Percentiles rank a stretch among this genome's conserved stretches.
phyloP scores from a whole-genome alignment of 441 rosid species.

The Macaranga tanarius region DNA sequence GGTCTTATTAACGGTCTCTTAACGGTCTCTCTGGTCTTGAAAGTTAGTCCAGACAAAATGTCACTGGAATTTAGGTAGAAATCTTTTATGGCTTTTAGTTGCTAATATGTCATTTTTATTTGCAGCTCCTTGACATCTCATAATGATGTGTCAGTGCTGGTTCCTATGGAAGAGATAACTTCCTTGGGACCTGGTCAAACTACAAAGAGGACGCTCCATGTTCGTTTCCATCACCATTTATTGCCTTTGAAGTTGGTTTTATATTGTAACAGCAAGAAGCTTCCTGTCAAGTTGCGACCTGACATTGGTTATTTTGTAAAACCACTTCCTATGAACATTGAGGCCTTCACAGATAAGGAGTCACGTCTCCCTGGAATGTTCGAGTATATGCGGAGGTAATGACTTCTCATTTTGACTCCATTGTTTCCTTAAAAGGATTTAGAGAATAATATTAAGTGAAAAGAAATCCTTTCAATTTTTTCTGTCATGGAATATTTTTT shows the following conservation, averaged over 20 bases:
- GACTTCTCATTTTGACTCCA: background rate
- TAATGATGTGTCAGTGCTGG: conserved; percentile 52
- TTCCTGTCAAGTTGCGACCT: conserved; percentile 81
- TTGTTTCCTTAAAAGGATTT: conserved; percentile 2
- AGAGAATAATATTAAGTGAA: background rate
- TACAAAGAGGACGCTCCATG: conserved; percentile 57
- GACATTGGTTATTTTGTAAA: conserved; percentile 92
- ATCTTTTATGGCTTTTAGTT: background rate
- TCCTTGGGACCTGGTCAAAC: conserved; percentile 65
- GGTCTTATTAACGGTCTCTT: background rate
- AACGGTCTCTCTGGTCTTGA: background rate
- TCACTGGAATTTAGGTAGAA: background rate
- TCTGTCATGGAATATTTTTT: background rate
- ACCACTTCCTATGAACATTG: conserved; percentile 65
- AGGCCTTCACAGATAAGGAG: conserved; percentile 54
- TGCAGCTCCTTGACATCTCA: conserved; percentile 52
- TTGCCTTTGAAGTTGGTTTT: conserved; percentile 73
- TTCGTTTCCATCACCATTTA: conserved; percentile 86
- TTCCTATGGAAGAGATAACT: conserved; percentile 72
- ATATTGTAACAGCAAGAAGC: conserved; percentile 49
- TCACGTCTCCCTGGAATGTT: conserved; percentile 90
- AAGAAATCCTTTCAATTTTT: background rate
- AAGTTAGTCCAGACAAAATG: background rate
- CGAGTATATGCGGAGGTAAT: conserved; percentile 72
- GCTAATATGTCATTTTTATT: conserved; percentile 16